Base-by-base conservation (phyloP, 306 rosid genomes). In the Pyrus betulifolia region DNA sequence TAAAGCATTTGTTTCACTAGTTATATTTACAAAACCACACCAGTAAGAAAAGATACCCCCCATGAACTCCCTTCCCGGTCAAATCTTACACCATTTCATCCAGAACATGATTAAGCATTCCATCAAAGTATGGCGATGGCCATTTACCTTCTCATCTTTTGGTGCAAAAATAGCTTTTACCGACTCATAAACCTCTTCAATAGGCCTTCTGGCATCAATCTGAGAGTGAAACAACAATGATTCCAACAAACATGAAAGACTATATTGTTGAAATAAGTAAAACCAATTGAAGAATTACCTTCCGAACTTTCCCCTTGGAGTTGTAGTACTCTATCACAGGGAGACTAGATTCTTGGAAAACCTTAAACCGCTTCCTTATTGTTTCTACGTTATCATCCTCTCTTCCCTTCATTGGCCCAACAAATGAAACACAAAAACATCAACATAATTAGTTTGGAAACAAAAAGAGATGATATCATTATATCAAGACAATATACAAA, bases 371-470 rank as follows among this genome's bases (percentile, higher is more conserved):
- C 85, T 96, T 96, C 90, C 96, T 91, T 77, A 96, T 92, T 74
- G 98, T 96, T 85, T 96, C 99, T 75, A 88, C 85, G 74, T 96
- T 96, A 85, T 96, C 99, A 79, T 96, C 99, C 73, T 83, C 98
- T 84, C 98, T 89, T 76, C 98, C 99, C 98, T 92, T 73, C 38
- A 90, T 59, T 70, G 84, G 61, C 58, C 52, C 73, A 31, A 74
- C 18, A 13, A 67, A 76, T 60, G 69, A 28, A 8, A 31, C 52
- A 57, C 51, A 78, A 15, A 38, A 22, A 69, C 5, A 64, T 15
- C 52, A 38, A 51, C 45, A 15, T 49, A 49, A 30, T 5, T 30
- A 38, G 11, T 35, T 54, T 33, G n/a, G n/a, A n/a, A 64, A 18
- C 25, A 14, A 44, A 58, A 70, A 45, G 21, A 19, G 15, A 28